A percentile compares a stretch with the other conserved stretches of the same genome.
phyloP scores from a whole-genome alignment of 2,329 filamentous ascomycete genomes.

The Lecanicillium sp. region DNA sequence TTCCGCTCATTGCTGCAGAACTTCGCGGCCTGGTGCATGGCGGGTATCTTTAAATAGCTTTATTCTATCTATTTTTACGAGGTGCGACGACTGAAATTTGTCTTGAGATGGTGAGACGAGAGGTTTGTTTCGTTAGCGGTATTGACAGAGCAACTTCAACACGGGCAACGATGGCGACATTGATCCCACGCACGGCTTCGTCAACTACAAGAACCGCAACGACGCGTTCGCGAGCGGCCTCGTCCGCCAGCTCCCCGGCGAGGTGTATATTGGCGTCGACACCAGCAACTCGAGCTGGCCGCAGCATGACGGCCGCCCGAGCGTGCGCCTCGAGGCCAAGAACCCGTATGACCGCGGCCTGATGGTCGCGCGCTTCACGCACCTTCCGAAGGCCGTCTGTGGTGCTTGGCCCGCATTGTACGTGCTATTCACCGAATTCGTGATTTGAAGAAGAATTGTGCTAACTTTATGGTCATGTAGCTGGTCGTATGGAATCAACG shows the following conservation, averaged over 20 bases:
- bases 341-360: conserved; percentile 54
- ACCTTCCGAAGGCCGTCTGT: conserved; percentile 57
- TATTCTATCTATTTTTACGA: too few relatives aligned
- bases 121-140: too few relatives aligned
- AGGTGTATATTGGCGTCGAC: conserved; percentile 29
- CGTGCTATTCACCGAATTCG: conserved; percentile 25
- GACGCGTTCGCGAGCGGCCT: conserved; percentile 24
- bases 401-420: conserved; percentile 63
- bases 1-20: too few relatives aligned
- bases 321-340: conserved; percentile 58
- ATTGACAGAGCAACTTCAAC: conserved; percentile 15
- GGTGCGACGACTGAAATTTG: too few relatives aligned
- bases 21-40: too few relatives aligned
- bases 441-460: too few relatives aligned
- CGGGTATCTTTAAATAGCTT: too few relatives aligned
- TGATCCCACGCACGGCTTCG: conserved; percentile 61
- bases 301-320: conserved; percentile 31
- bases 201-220: conserved; percentile 37
- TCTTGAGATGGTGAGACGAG: too few relatives aligned
- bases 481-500: conserved; percentile 31
- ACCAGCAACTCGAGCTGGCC: conserved; percentile 9
- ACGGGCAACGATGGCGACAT: conserved; percentile 15
- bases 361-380: conserved; percentile 57
- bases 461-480: too few relatives aligned
- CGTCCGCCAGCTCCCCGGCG: conserved; percentile 18